Conservation (phyloP, 2,329 filamentous ascomycete species). For the Botrytis byssoidea region DNA sequence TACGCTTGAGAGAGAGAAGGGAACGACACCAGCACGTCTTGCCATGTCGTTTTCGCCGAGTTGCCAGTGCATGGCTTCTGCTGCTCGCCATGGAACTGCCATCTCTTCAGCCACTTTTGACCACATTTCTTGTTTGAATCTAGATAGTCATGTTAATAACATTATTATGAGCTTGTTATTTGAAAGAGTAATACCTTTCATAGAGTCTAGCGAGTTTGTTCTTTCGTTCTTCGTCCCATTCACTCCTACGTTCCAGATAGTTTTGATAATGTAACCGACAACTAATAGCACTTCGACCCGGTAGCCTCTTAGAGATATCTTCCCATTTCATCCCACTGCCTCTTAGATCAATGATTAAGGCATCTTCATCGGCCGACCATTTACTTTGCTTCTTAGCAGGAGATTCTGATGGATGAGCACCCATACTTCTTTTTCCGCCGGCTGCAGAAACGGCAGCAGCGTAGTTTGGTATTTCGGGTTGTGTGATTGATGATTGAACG, state of each 20-base stretch:
- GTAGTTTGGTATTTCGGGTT: conserved; percentile 32
- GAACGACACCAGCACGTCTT: conserved; percentile 80
- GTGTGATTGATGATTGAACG: conserved; percentile 32
- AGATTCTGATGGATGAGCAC: conserved; percentile 57
- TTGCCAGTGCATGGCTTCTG: conserved; percentile 98
- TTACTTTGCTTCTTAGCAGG: conserved; percentile 94
- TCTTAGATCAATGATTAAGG: conserved; percentile 87
- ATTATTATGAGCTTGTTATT: background rate
- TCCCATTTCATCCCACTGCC: conserved; percentile 98
- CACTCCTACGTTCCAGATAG: conserved; percentile 86
- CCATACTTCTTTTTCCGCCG: conserved; percentile 51
- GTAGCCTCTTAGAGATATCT: conserved; percentile 88
- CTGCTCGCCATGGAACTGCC: conserved; percentile 90
- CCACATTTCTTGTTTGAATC: conserved; percentile 99
- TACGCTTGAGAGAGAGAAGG: conserved; percentile 69
- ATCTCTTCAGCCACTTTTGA: conserved; percentile 92
- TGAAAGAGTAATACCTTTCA: conserved; percentile 65
- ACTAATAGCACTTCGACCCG: conserved; percentile 88
- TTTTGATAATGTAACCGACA: conserved; percentile 96
- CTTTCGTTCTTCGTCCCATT: conserved; percentile 97
- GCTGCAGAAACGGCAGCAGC: conserved; percentile 30
- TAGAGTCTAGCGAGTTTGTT: conserved; percentile 94
- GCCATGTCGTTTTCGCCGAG: conserved; percentile 94
- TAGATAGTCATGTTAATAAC: conserved; percentile 42
- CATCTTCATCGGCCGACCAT: conserved; percentile 91